Evolutionary conservation across 1,139 yeast genomes (phyloP).

Genomic region (Yamadazyma pseudoaaseri): DNA sequence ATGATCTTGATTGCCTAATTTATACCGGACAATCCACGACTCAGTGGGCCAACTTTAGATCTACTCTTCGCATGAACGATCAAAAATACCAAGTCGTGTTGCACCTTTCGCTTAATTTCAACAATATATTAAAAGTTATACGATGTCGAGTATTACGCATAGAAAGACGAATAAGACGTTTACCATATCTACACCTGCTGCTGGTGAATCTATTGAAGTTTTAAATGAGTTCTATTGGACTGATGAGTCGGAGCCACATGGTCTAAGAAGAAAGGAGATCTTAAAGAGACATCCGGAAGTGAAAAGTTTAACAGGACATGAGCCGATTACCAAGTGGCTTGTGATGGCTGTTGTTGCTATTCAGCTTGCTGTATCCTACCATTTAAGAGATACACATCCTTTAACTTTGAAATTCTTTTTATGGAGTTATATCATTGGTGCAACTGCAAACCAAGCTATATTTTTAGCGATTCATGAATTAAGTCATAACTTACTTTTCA

Average conservation of each 20-base stretch:
- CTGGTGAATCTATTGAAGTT: constrained; percentile 40
- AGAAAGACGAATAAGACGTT: constrained; percentile 33
- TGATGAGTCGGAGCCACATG: constrained; percentile 77
- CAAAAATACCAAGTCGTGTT: constrained; percentile 1
- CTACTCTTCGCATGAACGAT: not conserved
- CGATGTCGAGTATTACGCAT: constrained; percentile 30
- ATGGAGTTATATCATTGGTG: constrained; percentile 77
- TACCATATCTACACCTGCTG: constrained; percentile 41
- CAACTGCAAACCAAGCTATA: constrained; percentile 79
- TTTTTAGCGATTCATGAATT: constrained; percentile 88
- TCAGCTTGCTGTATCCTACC: constrained; percentile 64
- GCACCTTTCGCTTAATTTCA: no score
- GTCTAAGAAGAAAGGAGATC: constrained; percentile 68
- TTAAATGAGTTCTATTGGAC: constrained; percentile 80
- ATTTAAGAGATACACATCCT: constrained; percentile 55
- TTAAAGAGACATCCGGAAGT: constrained; percentile 77
- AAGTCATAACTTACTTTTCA: constrained; percentile 83
- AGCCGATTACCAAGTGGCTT: constrained; percentile 80
- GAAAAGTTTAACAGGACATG: constrained; percentile 78
- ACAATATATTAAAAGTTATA: no score
- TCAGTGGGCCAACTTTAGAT: constrained; percentile 10
- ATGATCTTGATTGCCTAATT: no score
- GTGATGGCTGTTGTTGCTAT: constrained; percentile 60
- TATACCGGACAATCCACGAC: not conserved
- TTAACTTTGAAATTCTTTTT: constrained; percentile 55